Base-by-base conservation (phyloP, 106 monocot genomes). In the Apostasia ramifera region DNA sequence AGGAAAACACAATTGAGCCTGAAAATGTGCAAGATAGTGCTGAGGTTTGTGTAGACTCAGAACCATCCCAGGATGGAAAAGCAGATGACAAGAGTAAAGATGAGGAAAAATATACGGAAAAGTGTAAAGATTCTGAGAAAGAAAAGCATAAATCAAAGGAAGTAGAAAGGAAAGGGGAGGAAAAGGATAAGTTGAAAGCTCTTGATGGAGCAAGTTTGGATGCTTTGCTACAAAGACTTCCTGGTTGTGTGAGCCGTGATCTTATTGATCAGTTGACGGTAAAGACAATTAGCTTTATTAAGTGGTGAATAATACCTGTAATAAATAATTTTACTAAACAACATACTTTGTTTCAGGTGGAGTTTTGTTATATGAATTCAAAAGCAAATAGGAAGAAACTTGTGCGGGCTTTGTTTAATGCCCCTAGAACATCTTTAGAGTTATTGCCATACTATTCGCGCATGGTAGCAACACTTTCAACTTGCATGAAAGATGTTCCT, bases 221-320 rank as follows among this genome's bases (percentile, higher is more conserved):
- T 73, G 81, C 69, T 67, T 75, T 97, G 7, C 71, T 97, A 45
- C 97, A 97, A 75, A 87, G 89, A 71, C 89, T 97, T 81, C 92
- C 97, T 56, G 78, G 84, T 63, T 97, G 92, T 77, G 92, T 97
- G 62, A 92, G 89, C 79, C 97, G 97, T 75, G 92, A 97, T 53
- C 87, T 97, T 77, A 97, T 97, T 66, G 97, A 97, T 73, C 97
- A 97, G 56, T 69, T 97, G 70, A 82, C 89, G 84, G 97, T 97
- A 83, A 83, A 75, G 38, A 39, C 46, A 47, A 66, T 42, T 72
- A 45, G 13, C 26, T 69, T 71, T 58, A 44, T 55, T 57, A 5
- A 12, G 15, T 70, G 10, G 60, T 15, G 1, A n/a, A 44, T 53
- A 44, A 47, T 52, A 42, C 52, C 44, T 67, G 41, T 53, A 38